Conservation (phyloP, 768 basidiomycete genomes). For the Termitomyces sp. region DNA sequence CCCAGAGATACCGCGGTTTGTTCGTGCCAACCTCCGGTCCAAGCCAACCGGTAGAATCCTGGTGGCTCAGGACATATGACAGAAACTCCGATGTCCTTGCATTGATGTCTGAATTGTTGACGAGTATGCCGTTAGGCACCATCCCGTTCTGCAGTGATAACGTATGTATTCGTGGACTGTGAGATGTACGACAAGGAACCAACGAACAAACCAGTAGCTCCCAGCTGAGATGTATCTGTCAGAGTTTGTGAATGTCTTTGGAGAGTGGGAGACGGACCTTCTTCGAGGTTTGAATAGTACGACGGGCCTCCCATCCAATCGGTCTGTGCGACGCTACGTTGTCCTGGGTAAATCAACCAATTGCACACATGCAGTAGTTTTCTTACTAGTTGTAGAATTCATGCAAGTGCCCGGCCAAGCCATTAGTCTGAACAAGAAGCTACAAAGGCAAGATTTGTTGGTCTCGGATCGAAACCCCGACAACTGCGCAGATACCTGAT, state of each 20-base stretch:
- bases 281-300: constrained; percentile 35
- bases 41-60: constrained; percentile 50
- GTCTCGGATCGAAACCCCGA: background rate
- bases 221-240: constrained; percentile 29
- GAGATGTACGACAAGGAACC: background rate
- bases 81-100: constrained; percentile 42
- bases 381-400: constrained; percentile 23
- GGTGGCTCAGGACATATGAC: constrained; percentile 43
- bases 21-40: constrained; percentile 48
- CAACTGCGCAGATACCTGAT: constrained; percentile 26
- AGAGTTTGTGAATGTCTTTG: background rate
- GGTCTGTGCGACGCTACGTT: constrained; percentile 28
- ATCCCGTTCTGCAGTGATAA: constrained; percentile 36
- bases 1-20: constrained; percentile 50
- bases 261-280: constrained; percentile 21
- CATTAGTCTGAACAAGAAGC: constrained; percentile 38
- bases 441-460: constrained; percentile 7
- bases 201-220: constrained; percentile 53
- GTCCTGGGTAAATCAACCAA: background rate
- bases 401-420: constrained; percentile 37
- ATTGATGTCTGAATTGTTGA: constrained; percentile 39
- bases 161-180: background rate
- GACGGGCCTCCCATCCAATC: constrained; percentile 38
- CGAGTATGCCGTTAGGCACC: constrained; percentile 45
- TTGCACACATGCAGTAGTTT: background rate